Evolutionary conservation across 2,329 filamentous ascomycete genomes (phyloP), one percentile per base, ranked within the genome.

Genomic region (Diplodia intermedia): DNA sequence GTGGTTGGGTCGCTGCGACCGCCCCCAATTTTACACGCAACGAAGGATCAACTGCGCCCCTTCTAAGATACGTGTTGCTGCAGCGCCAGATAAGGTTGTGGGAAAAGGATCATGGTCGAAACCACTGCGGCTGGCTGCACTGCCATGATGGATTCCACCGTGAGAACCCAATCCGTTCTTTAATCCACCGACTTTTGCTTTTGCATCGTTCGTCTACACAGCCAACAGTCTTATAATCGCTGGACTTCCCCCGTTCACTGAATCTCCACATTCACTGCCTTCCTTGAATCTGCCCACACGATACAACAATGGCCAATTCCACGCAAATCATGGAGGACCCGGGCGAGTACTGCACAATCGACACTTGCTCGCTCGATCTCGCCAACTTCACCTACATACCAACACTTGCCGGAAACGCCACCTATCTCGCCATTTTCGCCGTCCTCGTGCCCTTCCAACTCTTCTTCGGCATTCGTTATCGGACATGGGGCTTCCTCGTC

Each of bases 301-400:
- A 36, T 9, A 36, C 23, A 12, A 26, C 40, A 20, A 62, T 62
- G 57, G 20, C 43, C 61, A 65, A 65, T 23, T 38, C n/a, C 29
- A 65, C 61, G 12, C 7, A 5, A 31, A 6, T 49, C 4, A n/a
- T 36, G 33, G 33, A 36, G 33, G 33, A 49, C 23, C 65, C 65
- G 15, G 18, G 15, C 38, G 52, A 56, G 20, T 56, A 66, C 65
- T 66, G 65, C 65, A 74, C 15, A 1, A 70, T 80, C n/a, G 77
- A 79, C 57, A 76, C 74, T 40, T 86, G 84, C 69, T 78, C 82
- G 0, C 78, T 86, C 20, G 75, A 82, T 65, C 78, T 77, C 1
- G 85, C 83, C 1, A 80, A 82, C 18, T 86, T 87, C 71, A 82
- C 84, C 31, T 89, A 88, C 75, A 79, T 83, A 40, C 86, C 86